Evolutionary conservation across 345 rosid species (phyloP).

Genomic region (Eutrema japonicum): DNA sequence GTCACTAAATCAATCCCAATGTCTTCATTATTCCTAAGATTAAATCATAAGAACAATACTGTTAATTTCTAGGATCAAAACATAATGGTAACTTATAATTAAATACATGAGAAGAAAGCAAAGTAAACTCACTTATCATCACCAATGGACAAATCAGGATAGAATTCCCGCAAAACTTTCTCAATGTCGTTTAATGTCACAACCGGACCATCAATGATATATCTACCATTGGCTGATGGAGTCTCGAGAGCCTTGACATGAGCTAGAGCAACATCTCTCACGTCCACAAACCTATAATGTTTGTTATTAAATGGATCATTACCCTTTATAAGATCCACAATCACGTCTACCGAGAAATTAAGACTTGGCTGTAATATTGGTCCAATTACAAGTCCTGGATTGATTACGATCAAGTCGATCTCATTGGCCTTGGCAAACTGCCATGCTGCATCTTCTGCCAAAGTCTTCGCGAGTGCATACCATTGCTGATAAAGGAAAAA

Average conservation of each 20-base stretch:
- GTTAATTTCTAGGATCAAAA: background rate
- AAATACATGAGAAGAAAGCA: background rate
- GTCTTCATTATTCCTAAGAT: background rate
- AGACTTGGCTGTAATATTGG: conserved; percentile 6
- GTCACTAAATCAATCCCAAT: background rate
- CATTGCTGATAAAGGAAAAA: background rate
- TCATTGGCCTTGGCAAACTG: background rate
- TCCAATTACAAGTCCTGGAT: conserved; percentile 11
- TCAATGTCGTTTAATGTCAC: background rate
- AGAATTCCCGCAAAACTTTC: conserved; percentile 3
- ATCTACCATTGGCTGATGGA: conserved; percentile 10
- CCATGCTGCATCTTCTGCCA: conserved; percentile 17
- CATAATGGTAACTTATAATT: background rate
- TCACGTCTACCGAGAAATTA: background rate
- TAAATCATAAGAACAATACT: background rate
- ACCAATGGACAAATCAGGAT: conserved; percentile 2
- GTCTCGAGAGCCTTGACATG: background rate
- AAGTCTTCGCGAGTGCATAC: conserved; percentile 13
- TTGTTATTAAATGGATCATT: background rate
- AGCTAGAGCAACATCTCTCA: conserved; percentile 25
- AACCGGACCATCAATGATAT: conserved; percentile 7
- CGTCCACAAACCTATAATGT: conserved; percentile 4
- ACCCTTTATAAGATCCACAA: background rate
- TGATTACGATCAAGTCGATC: background rate
- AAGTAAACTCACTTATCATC: conserved; percentile 6